These are phyloP conservation scores for Diaporthe longicolla DNA, from an alignment of 2,329 filamentous ascomycete genomes.

Conservation along the genomic window DNA sequence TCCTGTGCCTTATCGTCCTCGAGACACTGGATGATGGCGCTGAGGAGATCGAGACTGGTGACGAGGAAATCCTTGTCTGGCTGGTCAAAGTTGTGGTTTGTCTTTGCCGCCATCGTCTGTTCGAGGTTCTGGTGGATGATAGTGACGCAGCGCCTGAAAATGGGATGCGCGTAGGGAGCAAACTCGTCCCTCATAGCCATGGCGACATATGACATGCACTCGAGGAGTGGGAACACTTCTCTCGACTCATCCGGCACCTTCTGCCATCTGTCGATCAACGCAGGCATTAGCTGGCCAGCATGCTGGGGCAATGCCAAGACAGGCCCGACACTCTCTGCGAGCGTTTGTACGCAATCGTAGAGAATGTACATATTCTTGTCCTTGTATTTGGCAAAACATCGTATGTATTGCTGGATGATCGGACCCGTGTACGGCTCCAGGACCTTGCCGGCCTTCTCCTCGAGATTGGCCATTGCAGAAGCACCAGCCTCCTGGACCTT, in stretches of 20 bases:
- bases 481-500: slow-evolving; percentile 97
- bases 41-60: slow-evolving; percentile 93
- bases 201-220: slow-evolving; percentile 95
- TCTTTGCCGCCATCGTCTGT: slow-evolving; percentile 78
- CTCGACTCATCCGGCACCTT: slow-evolving; percentile 89
- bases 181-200: slow-evolving; percentile 87
- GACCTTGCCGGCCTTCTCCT: slow-evolving; percentile 89
- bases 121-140: slow-evolving; percentile 95
- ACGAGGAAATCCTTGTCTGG: slow-evolving; percentile 98
- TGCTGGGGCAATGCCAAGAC: slow-evolving; percentile 85
- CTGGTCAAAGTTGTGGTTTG: slow-evolving; percentile 77
- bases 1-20: slow-evolving; percentile 80
- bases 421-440: slow-evolving; percentile 89
- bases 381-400: slow-evolving; percentile 95
- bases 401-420: slow-evolving; percentile 92
- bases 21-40: slow-evolving; percentile 92
- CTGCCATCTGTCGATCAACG: slow-evolving; percentile 89
- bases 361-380: slow-evolving; percentile 99
- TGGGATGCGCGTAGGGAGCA: slow-evolving; percentile 85
- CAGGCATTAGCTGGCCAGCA: slow-evolving; percentile 91
- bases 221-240: slow-evolving; percentile 94
- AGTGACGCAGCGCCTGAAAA: slow-evolving; percentile 89
- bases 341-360: slow-evolving; percentile 97
- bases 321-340: slow-evolving; percentile 91
- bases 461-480: slow-evolving; percentile 94